phyloP scores from a whole-genome alignment of 331 rosid species.

The Malus hybrid region DNA sequence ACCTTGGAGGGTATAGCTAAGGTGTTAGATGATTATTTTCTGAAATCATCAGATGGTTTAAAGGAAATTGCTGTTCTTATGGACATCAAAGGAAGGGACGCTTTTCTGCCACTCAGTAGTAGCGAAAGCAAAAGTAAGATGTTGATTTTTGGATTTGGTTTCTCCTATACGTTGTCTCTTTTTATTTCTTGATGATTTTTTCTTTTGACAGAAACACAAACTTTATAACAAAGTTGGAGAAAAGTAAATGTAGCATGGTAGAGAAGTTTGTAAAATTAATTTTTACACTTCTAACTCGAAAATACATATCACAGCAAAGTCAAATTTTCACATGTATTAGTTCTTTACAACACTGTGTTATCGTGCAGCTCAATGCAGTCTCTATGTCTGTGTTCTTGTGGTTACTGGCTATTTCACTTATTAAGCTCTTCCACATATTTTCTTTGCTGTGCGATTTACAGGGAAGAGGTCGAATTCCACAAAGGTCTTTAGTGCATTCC shows the following conservation, averaged over 20 bases:
- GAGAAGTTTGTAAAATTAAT: background rate
- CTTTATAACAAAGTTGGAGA: background rate
- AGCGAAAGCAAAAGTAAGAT: slow-evolving; percentile 42
- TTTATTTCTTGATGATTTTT: background rate
- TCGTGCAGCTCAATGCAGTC: background rate
- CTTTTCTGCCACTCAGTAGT: slow-evolving; percentile 37
- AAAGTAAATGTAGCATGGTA: background rate
- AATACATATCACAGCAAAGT: background rate
- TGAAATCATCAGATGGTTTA: slow-evolving; percentile 67
- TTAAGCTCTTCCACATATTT: slow-evolving; percentile 3
- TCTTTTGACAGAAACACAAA: background rate
- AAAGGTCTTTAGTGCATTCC: slow-evolving; percentile 73
- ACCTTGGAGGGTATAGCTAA: slow-evolving; percentile 55
- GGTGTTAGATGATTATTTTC: slow-evolving; percentile 75
- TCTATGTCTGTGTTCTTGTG: background rate
- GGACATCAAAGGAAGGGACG: slow-evolving; percentile 50
- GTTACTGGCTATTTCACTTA: background rate
- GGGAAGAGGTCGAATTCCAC: slow-evolving; percentile 68
- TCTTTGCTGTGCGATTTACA: slow-evolving; percentile 24
- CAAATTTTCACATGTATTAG: background rate
- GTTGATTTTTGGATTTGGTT: background rate
- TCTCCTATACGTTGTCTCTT: background rate
- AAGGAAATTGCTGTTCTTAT: slow-evolving; percentile 78
- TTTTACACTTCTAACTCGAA: background rate
- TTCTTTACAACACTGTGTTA: background rate